Conservation (phyloP, 1,284 basidiomycete genomes). For the Gymnopus androsaceus region DNA sequence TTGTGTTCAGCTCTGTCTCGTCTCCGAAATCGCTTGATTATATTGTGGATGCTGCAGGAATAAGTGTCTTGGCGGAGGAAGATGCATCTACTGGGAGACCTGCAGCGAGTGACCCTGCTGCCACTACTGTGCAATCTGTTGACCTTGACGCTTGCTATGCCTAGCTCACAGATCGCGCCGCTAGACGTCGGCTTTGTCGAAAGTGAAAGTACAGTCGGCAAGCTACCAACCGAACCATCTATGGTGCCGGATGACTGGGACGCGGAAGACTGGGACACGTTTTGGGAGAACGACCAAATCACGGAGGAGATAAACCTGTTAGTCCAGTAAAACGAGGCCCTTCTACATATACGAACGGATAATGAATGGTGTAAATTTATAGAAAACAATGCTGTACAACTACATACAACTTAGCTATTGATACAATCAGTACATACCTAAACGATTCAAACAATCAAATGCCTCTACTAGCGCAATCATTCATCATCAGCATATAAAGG, state of each 20-base stretch:
- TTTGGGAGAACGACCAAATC: constrained; percentile 42
- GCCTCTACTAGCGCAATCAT: neutral
- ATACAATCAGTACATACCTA: too few species aligned
- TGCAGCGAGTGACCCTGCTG: neutral
- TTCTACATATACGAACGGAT: too few species aligned
- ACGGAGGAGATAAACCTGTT: constrained; percentile 33
- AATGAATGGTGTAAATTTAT: too few species aligned
- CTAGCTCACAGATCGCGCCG: constrained; percentile 33
- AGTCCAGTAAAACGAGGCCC: too few species aligned
- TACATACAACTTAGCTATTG: too few species aligned
- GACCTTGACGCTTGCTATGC: neutral
- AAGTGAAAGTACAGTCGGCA: constrained; percentile 3
- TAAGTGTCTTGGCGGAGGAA: constrained; percentile 41
- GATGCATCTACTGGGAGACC: constrained; percentile 11
- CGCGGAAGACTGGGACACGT: constrained; percentile 48
- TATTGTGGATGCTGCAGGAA: constrained; percentile 62
- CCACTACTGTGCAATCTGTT: neutral
- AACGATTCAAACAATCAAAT: too few species aligned
- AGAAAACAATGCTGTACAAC: too few species aligned
- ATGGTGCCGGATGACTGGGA: constrained; percentile 9
- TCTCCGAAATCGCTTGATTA: constrained; percentile 68
- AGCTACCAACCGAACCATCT: neutral
- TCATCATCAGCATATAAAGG: neutral
- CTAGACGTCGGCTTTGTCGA: constrained; percentile 39
- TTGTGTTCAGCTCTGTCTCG: constrained; percentile 75